Conservation (phyloP, 2,329 filamentous ascomycete genomes). For the Microthyrium microscopicum region DNA sequence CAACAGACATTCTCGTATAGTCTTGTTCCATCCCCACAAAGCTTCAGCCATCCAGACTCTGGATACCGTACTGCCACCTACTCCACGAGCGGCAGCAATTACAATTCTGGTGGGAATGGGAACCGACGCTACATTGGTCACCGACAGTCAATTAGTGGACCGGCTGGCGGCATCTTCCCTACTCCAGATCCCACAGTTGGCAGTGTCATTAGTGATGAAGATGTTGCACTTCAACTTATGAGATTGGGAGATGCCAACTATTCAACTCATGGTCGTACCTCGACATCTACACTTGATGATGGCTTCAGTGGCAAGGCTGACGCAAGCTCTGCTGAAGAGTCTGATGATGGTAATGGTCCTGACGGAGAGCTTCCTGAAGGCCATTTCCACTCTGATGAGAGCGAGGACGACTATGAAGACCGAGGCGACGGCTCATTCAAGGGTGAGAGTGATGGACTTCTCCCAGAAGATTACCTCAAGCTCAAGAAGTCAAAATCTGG, state of each 20-base stretch:
- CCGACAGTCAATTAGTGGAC: too few species aligned
- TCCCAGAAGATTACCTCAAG: conserved; percentile 17
- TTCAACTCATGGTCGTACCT: conserved; percentile 71
- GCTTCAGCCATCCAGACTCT: conserved; percentile 34
- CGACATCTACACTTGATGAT: conserved; percentile 83
- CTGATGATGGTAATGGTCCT: conserved; percentile 65
- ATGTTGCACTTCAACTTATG: conserved; percentile 94
- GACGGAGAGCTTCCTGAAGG: conserved; percentile 41
- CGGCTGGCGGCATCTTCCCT: conserved; percentile 33
- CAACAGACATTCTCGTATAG: conserved; percentile 71
- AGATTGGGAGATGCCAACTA: conserved; percentile 86
- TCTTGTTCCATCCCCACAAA: conserved; percentile 70
- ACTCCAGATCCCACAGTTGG: conserved; percentile 95
- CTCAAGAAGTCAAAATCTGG: conserved; percentile 23
- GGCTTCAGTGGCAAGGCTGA: conserved; percentile 84
- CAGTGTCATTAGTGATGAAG: conserved; percentile 94
- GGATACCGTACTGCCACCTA: neutral
- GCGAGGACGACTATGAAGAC: conserved; percentile 43
- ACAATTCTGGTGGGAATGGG: too few species aligned
- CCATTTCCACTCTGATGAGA: conserved; percentile 34
- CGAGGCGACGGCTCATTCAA: conserved; percentile 35
- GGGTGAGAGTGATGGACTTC: conserved; percentile 33
- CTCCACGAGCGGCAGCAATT: too few species aligned
- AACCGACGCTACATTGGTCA: too few species aligned
- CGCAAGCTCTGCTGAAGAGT: conserved; percentile 51